A percentile compares a stretch with the other conserved stretches of the same genome.
Evolutionary conservation across 768 basidiomycete species (phyloP).

Genomic region (Mycena galopus): DNA sequence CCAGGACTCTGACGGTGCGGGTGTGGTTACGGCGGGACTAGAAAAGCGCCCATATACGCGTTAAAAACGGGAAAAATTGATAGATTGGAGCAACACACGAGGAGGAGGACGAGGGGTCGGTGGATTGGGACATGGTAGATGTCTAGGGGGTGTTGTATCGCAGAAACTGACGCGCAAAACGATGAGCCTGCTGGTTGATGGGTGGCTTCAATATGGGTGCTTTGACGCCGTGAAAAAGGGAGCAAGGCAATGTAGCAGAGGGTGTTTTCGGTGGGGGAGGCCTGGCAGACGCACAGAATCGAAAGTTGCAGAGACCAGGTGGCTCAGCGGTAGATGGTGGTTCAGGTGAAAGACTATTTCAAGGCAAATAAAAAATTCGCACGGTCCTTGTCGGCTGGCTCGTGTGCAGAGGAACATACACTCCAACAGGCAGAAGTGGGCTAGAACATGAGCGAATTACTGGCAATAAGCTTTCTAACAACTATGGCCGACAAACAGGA

Average conservation of each 20-base stretch:
- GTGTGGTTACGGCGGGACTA: slow-evolving; percentile 32
- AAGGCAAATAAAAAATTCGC: slow-evolving; percentile 10
- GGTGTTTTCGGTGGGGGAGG: background rate
- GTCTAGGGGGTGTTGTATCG: slow-evolving; percentile 12
- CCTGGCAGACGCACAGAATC: slow-evolving; percentile 9
- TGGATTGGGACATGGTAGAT: slow-evolving; percentile 27
- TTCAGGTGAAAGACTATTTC: slow-evolving; percentile 19
- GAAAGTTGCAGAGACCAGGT: background rate
- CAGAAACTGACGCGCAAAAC: slow-evolving; percentile 24
- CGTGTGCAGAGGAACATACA: background rate
- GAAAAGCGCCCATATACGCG: slow-evolving; percentile 2
- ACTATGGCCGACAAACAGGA: too few species aligned
- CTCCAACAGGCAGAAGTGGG: background rate
- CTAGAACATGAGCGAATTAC: too few species aligned
- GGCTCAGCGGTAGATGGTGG: slow-evolving; percentile 18
- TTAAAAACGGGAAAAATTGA: slow-evolving; percentile 4
- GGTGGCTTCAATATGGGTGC: slow-evolving; percentile 10
- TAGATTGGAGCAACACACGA: slow-evolving; percentile 10
- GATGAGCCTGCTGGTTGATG: slow-evolving; percentile 25
- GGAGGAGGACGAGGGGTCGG: slow-evolving; percentile 23
- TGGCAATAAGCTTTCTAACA: too few species aligned
- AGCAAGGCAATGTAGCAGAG: background rate
- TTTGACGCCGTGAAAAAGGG: slow-evolving; percentile 18
- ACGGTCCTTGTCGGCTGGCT: background rate
- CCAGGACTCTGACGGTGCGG: slow-evolving; percentile 61